Conservation (phyloP, 2,329 filamentous ascomycete genomes). For the Aspergillus floridensis region DNA sequence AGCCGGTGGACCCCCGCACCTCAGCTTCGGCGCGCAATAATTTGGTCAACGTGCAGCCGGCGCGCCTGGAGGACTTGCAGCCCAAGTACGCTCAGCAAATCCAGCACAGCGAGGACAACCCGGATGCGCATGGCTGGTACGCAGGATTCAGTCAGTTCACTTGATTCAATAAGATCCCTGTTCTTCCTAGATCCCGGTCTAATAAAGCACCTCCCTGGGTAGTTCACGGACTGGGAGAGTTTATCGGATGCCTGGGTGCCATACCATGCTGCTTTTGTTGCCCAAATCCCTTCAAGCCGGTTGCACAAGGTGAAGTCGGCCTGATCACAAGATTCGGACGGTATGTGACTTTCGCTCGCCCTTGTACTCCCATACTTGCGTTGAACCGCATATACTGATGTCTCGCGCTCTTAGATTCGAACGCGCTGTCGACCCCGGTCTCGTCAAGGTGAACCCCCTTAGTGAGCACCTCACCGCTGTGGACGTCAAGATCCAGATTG, state of each 20-base stretch:
- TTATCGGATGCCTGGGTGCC: slow-evolving; percentile 76
- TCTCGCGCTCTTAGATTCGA: slow-evolving; percentile 60
- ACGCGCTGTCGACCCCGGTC: slow-evolving; percentile 90
- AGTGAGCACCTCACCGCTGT: slow-evolving; percentile 86
- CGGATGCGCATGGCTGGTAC: slow-evolving; percentile 80
- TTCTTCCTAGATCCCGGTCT: not conserved
- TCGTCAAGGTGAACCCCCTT: slow-evolving; percentile 96
- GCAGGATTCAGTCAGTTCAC: slow-evolving; percentile 70
- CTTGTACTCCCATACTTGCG: not conserved
- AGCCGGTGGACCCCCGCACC: slow-evolving; percentile 24
- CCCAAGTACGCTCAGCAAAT: slow-evolving; percentile 71
- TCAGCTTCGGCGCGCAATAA: slow-evolving; percentile 45
- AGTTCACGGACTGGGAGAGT: slow-evolving; percentile 71
- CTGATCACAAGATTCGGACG: slow-evolving; percentile 91
- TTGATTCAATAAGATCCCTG: not conserved
- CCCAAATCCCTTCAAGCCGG: slow-evolving; percentile 93
- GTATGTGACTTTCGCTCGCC: slow-evolving; percentile 22
- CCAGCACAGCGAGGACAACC: slow-evolving; percentile 60
- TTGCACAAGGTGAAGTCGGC: slow-evolving; percentile 89
- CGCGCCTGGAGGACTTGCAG: slow-evolving; percentile 79
- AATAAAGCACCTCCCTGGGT: slow-evolving; percentile 15
- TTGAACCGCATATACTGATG: not conserved
- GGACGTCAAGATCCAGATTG: slow-evolving; percentile 99
- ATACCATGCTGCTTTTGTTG: slow-evolving; percentile 88
- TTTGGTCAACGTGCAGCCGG: slow-evolving; percentile 72